phyloP scores from a whole-genome alignment of 2,329 filamentous ascomycete genomes.

The Fusarium illudens region DNA sequence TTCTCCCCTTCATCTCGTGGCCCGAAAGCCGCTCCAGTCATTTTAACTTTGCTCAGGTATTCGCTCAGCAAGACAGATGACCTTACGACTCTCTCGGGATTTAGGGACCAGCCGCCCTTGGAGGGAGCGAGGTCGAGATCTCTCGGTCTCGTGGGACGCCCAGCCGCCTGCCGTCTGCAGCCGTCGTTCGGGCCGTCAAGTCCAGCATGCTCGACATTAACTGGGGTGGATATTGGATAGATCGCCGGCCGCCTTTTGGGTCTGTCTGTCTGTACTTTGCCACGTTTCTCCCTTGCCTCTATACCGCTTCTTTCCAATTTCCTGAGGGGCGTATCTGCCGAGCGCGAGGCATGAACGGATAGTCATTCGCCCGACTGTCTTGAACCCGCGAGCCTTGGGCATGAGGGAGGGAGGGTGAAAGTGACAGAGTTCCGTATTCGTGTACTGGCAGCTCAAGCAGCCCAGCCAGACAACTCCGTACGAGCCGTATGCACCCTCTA shows the following conservation, averaged over 20 bases:
- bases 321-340: background rate
- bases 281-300: background rate
- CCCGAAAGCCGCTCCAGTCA: constrained; percentile 14
- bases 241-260: background rate
- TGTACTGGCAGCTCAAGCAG: constrained; percentile 13
- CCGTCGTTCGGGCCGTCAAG: constrained; percentile 36
- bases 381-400: too few relatives aligned
- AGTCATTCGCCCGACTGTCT: background rate
- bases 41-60: background rate
- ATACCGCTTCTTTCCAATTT: background rate
- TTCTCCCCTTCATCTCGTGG: constrained; percentile 24
- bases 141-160: constrained; percentile 22
- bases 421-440: background rate
- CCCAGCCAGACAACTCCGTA: background rate
- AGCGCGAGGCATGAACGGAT: background rate
- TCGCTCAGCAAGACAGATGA: background rate
- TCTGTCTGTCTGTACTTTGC: constrained; percentile 1
- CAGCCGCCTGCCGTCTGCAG: constrained; percentile 10
- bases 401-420: background rate
- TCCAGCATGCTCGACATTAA: constrained; percentile 27
- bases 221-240: constrained; percentile 12
- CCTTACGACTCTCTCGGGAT: constrained; percentile 21
- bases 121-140: constrained; percentile 13
- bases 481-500: background rate
- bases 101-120: constrained; percentile 28